phyloP scores from a whole-genome alignment of 2,329 filamentous ascomycete genomes.

The Claviceps sp. region DNA sequence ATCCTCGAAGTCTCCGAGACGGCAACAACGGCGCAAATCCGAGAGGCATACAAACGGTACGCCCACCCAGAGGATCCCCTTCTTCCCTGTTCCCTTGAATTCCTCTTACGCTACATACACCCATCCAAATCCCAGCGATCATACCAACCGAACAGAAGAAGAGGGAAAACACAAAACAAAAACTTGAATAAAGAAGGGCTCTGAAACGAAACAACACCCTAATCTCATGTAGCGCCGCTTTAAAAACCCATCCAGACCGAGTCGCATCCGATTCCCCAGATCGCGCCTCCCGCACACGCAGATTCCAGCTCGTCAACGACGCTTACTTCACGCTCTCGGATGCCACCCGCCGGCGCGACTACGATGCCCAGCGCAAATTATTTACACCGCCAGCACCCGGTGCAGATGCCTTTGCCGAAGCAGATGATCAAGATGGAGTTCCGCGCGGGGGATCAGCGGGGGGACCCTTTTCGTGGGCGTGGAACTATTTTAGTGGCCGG shows the following conservation, averaged over 20 bases:
- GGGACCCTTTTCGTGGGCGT: constrained; percentile 64
- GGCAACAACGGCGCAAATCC: constrained; percentile 71
- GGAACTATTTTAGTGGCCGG: constrained; percentile 41
- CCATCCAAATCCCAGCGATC: neutral
- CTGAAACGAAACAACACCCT: too few relatives aligned
- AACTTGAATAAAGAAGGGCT: neutral
- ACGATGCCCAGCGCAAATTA: constrained; percentile 52
- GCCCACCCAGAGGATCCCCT: constrained; percentile 1
- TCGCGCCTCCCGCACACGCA: constrained; percentile 64
- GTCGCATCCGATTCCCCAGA: constrained; percentile 76
- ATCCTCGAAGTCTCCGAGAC: constrained; percentile 60
- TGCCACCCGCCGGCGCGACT: constrained; percentile 60
- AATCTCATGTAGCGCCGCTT: constrained; percentile 48
- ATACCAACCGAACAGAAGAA: neutral
- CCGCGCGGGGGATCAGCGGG: constrained; percentile 16
- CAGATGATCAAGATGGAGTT: constrained; percentile 23
- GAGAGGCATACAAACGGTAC: constrained; percentile 87
- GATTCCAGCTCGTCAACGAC: constrained; percentile 86
- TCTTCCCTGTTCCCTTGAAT: too few relatives aligned
- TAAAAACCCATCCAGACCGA: constrained; percentile 89
- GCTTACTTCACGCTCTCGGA: constrained; percentile 90
- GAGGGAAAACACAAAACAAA: neutral
- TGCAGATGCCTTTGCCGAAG: constrained; percentile 30
- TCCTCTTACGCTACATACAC: neutral
- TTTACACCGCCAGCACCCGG: constrained; percentile 14